Conservation (phyloP, 352 stramenopile genomes). For the Phytophthora megakarya region DNA sequence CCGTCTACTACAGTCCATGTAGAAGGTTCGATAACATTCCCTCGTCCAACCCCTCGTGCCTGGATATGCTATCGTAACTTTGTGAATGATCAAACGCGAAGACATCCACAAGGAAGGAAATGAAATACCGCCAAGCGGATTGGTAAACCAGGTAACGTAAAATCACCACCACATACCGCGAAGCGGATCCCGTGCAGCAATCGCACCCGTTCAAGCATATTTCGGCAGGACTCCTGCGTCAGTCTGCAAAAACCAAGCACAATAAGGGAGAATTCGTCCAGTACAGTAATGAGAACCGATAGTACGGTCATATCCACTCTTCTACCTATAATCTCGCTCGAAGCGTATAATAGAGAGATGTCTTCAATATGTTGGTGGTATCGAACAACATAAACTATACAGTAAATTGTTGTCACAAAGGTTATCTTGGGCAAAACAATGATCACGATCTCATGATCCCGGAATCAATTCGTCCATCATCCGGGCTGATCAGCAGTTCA, state of each 20-base stretch:
- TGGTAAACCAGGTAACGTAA: background rate
- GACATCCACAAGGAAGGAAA: too few relatives aligned
- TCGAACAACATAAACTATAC: background rate
- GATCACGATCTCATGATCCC: background rate
- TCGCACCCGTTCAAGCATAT: background rate
- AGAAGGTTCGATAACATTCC: too few relatives aligned
- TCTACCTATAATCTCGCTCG: conserved; percentile 6
- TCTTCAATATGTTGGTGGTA: conserved; percentile 5
- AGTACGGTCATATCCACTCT: too few relatives aligned
- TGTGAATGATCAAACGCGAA: background rate
- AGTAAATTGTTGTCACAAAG: background rate
- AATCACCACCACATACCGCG: background rate
- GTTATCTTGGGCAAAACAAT: background rate
- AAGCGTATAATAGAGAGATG: background rate
- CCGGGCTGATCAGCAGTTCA: background rate
- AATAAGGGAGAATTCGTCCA: too few relatives aligned
- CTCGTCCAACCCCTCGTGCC: background rate
- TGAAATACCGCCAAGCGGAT: too few relatives aligned
- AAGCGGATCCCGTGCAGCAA: conserved; percentile 2
- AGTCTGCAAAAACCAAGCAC: conserved; percentile 9
- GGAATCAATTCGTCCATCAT: background rate
- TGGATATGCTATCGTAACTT: background rate
- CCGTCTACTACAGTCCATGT: too few relatives aligned
- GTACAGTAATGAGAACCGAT: background rate
- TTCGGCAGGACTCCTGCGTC: background rate